Conservation (phyloP, 2,329 filamentous ascomycete species). For the Fusarium torreyae region DNA sequence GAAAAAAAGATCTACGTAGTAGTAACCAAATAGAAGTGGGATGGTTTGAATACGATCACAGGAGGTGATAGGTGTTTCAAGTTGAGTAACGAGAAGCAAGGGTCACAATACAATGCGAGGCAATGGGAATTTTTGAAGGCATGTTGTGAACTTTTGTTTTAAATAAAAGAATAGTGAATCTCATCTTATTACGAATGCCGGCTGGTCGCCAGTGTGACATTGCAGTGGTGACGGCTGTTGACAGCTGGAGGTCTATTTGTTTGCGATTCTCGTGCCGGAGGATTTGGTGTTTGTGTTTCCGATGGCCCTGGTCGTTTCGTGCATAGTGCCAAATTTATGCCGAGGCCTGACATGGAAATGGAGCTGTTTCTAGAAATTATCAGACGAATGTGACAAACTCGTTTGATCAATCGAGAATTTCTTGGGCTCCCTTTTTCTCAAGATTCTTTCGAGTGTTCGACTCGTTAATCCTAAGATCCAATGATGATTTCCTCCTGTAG, state of each 20-base stretch:
- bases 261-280: conserved; percentile 25
- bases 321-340: conserved; percentile 29
- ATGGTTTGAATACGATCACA: conserved; percentile 28
- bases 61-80: conserved; percentile 45
- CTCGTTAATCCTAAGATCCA: too few species aligned
- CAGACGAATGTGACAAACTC: too few species aligned
- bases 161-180: neutral
- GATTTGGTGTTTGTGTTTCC: conserved; percentile 36
- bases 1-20: neutral
- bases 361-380: too few species aligned
- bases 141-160: neutral
- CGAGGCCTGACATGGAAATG: neutral
- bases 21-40: conserved; percentile 10
- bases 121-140: conserved; percentile 1
- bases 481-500: too few species aligned
- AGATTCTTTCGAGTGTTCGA: too few species aligned
- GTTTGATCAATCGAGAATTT: too few species aligned
- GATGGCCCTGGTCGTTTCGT: conserved; percentile 22
- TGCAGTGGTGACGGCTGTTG: neutral
- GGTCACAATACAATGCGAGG: conserved; percentile 21
- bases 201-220: conserved; percentile 7
- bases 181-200: neutral
- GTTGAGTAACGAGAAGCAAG: conserved; percentile 40
- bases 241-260: conserved; percentile 14
- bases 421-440: too few species aligned